Percentiles rank a stretch among this genome's conserved stretches.
Conservation (phyloP, 169 alveolate species). For the Plasmodium gonderi region DNA sequence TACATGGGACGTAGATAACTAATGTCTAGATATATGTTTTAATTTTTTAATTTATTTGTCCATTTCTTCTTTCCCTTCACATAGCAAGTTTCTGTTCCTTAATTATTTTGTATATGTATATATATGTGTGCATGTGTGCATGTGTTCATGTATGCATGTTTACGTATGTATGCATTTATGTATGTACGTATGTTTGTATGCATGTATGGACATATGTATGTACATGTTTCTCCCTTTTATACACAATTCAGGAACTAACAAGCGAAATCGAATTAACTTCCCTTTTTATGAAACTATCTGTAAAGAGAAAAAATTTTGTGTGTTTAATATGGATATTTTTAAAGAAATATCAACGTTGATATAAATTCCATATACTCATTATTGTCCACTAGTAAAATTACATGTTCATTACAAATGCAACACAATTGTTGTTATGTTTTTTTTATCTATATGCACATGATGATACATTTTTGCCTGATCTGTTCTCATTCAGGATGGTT, state of each 20-base stretch:
- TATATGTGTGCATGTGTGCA: too few species aligned
- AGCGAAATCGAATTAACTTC: constrained; percentile 46
- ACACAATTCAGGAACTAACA: constrained; percentile 20
- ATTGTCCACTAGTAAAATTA: too few species aligned
- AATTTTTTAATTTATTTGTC: background rate
- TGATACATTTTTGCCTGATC: background rate
- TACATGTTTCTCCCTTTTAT: background rate
- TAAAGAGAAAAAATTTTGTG: constrained; percentile 2
- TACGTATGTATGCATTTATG: background rate
- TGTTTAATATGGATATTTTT: background rate
- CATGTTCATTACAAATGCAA: too few species aligned
- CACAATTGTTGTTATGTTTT: background rate
- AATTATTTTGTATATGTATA: too few species aligned
- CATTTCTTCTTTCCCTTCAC: background rate
- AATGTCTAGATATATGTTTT: background rate
- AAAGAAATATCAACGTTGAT: background rate
- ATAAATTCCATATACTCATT: too few species aligned
- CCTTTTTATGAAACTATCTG: constrained; percentile 63
- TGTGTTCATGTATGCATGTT: background rate
- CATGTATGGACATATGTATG: too few species aligned
- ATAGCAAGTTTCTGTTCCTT: background rate
- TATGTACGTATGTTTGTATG: too few species aligned
- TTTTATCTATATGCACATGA: background rate
- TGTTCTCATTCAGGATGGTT: constrained; percentile 27
- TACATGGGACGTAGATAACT: background rate